Base-by-base conservation (phyloP, 257 asterid genomes). In the Phtheirospermum japonicum region DNA sequence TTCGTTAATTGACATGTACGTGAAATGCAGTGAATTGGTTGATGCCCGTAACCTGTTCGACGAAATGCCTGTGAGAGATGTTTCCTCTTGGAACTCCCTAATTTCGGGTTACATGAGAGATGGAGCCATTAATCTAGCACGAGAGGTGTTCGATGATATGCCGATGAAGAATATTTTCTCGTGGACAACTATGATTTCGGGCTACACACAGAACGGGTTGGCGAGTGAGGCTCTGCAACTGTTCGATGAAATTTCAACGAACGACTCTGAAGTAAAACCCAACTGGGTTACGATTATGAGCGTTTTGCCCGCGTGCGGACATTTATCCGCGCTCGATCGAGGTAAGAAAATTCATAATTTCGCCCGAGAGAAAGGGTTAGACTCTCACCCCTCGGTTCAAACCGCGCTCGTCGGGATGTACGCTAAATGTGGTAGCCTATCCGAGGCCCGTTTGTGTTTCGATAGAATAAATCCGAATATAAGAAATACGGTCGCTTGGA, bases 271-370 rank as follows among this genome's bases (percentile, higher is more conserved):
- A 33, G 83, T 83, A 78, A 79, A 74, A 75, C 95, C 97, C 30
- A 89, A 89, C 62, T 87, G 94, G 94, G 96, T 90, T 42, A 87
- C 97, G 0, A 43, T 90, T 30, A 85, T 85, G 83, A 90, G 97
- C 42, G 80, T 90, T 19, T 73, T 87, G 36, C 96, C 96, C 5
- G 96, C 95, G 0, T 87, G 95, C 45, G 88, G 76, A 3, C 84
- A 76, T 37, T 82, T 88, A 0, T 85, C 96, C 52, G 86, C 85
- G 0, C 77, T 90, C 4, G 83, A 85, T 17, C 79, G 79, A 0
- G 96, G 97, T 37, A 74, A 73, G 67, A 66, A 6, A 71, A 82
- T 90, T 39, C 97, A 90, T 73, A 34, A 18, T 13, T 75, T 62
- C 37, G 86, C 82, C 50, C 76, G 34, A 59, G 86, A 77, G 19